Conservation (phyloP, 345 rosid species). For the Balakata baccata region DNA sequence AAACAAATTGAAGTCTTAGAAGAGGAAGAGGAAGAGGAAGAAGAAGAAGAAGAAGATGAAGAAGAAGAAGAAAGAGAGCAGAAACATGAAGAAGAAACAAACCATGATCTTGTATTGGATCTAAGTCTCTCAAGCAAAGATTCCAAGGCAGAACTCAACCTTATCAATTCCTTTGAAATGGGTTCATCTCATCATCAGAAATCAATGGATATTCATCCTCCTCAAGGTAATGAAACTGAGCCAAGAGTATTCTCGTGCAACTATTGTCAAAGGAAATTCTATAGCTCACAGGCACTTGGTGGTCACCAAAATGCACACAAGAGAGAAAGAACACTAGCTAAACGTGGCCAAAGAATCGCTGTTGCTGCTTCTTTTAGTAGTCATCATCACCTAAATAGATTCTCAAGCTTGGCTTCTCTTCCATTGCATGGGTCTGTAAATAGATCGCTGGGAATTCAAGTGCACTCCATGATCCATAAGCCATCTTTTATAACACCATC, state of each 20-base stretch:
- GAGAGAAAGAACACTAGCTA: conserved; percentile 33
- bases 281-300: conserved; percentile 37
- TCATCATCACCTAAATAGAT: conserved; percentile 31
- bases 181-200: conserved; percentile 21
- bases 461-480: conserved; percentile 67
- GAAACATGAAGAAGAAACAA: conserved; percentile 11
- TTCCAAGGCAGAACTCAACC: conserved; percentile 45
- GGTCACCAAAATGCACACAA: conserved; percentile 40
- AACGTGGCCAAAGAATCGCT: conserved; percentile 25
- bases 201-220: background rate
- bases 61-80: no score
- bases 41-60: background rate
- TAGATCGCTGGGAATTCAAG: conserved; percentile 63
- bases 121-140: conserved; percentile 52
- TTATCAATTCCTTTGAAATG: conserved; percentile 41
- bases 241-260: conserved; percentile 40
- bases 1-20: conserved; percentile 16
- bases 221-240: conserved; percentile 31
- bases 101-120: conserved; percentile 46
- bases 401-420: conserved; percentile 67
- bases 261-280: conserved; percentile 36
- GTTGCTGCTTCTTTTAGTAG: conserved; percentile 23
- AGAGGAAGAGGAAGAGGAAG: background rate
- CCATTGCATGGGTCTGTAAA: conserved; percentile 64
- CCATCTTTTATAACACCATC: conserved; percentile 24